These are phyloP conservation scores for Amanita pseudoporphyria DNA, from an alignment of 768 basidiomycete genomes.

Conservation along the genomic window DNA sequence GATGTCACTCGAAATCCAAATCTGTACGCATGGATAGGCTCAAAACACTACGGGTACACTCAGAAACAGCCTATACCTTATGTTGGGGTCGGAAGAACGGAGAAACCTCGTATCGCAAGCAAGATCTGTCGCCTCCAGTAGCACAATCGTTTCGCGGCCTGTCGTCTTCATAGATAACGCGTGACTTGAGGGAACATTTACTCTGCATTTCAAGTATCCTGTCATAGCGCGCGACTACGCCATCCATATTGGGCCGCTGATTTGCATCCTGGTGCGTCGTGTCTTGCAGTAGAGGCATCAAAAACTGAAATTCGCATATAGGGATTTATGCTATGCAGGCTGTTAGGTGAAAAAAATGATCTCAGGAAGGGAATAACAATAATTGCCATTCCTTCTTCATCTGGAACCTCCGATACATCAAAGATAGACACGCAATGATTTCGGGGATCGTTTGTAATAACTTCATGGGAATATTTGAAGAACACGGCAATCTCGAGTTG, in stretches of 20 bases:
- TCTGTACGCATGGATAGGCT: too few relatives aligned
- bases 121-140: neutral
- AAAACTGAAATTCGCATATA: constrained; percentile 11
- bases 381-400: constrained; percentile 11
- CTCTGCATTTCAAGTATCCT: constrained; percentile 9
- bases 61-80: neutral
- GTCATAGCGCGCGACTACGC: constrained; percentile 14
- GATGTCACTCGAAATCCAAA: too few relatives aligned
- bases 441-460: constrained; percentile 11
- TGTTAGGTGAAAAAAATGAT: constrained; percentile 9
- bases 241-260: constrained; percentile 18
- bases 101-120: neutral
- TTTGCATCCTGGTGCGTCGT: constrained; percentile 20
- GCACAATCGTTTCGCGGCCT: neutral
- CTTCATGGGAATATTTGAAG: constrained; percentile 11
- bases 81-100: neutral
- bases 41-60: too few relatives aligned
- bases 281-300: constrained; percentile 12
- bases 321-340: neutral
- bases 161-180: constrained; percentile 3
- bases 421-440: constrained; percentile 29
- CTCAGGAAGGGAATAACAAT: constrained; percentile 24
- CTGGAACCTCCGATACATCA: constrained; percentile 14
- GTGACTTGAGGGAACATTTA: constrained; percentile 16
- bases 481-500: constrained; percentile 23